A percentile compares a stretch with the other conserved stretches of the same genome.
These are phyloP conservation scores for Inga leiocalycina DNA, from an alignment of 306 rosid species.

Conservation along the genomic window DNA sequence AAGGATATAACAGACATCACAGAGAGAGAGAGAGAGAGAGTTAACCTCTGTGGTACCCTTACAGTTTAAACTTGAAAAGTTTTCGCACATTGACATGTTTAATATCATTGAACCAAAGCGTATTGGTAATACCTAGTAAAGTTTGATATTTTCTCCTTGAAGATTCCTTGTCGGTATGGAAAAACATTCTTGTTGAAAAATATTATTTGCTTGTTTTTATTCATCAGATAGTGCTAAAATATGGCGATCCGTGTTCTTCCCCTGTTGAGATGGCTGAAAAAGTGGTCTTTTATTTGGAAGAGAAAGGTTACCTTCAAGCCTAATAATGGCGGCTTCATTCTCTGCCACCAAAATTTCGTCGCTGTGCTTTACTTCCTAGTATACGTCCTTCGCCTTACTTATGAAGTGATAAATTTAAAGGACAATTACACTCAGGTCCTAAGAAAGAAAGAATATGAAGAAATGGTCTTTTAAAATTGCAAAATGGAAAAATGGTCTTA, in stretches of 20 bases:
- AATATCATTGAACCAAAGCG: background rate
- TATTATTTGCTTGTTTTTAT: background rate
- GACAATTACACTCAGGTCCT: too few relatives aligned
- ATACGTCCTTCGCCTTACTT: background rate
- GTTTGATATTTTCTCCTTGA: background rate
- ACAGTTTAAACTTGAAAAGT: background rate
- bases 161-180: background rate
- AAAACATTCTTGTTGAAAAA: background rate
- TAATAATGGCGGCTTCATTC: slow-evolving; percentile 25
- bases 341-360: background rate
- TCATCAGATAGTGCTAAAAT: slow-evolving; percentile 56
- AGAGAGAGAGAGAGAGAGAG: background rate
- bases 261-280: slow-evolving; percentile 70
- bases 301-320: slow-evolving; percentile 61
- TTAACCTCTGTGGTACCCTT: background rate
- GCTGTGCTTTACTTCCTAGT: background rate
- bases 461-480: too few relatives aligned
- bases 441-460: too few relatives aligned
- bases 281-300: slow-evolving; percentile 58
- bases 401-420: background rate
- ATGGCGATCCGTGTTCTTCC: slow-evolving; percentile 52
- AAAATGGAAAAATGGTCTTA: too few relatives aligned
- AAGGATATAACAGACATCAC: background rate
- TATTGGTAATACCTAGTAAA: background rate
- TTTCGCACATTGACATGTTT: background rate